Evolutionary conservation across 345 rosid genomes (phyloP).

Genomic region (Aegle marmelos): DNA sequence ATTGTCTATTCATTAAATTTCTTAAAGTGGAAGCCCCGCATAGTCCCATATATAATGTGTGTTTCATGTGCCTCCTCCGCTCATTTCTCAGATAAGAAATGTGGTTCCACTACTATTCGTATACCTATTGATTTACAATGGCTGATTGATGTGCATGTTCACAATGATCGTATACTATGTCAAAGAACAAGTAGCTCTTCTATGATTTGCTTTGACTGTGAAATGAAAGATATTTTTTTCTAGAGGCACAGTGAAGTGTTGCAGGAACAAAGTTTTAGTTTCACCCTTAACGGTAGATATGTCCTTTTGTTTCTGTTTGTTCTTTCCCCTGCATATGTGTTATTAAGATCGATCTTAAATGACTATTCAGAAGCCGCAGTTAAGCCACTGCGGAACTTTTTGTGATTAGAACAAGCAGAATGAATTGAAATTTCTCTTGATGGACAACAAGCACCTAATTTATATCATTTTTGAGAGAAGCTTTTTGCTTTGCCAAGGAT

Average conservation of each 20-base stretch:
- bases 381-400: not conserved
- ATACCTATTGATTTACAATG: not conserved
- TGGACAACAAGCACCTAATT: not conserved
- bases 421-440: not conserved
- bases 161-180: too few relatives aligned
- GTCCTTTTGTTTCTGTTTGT: not conserved
- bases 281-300: not conserved
- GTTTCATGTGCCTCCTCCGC: not conserved
- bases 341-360: not conserved
- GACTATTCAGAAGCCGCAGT: not conserved
- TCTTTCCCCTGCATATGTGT: not conserved
- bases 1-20: not conserved
- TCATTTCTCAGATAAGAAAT: not conserved
- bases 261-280: not conserved
- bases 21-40: not conserved
- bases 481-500: not conserved
- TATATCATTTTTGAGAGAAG: not conserved
- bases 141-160: not conserved
- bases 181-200: not conserved
- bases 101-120: too few relatives aligned
- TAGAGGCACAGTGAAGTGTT: too few relatives aligned
- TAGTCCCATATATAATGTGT: not conserved
- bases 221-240: too few relatives aligned
- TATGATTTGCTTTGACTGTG: not conserved
- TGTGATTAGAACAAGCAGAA: not conserved